Evolutionary conservation across 2,329 filamentous ascomycete genomes (phyloP).

Genomic region (Aureobasidium pullulans): DNA sequence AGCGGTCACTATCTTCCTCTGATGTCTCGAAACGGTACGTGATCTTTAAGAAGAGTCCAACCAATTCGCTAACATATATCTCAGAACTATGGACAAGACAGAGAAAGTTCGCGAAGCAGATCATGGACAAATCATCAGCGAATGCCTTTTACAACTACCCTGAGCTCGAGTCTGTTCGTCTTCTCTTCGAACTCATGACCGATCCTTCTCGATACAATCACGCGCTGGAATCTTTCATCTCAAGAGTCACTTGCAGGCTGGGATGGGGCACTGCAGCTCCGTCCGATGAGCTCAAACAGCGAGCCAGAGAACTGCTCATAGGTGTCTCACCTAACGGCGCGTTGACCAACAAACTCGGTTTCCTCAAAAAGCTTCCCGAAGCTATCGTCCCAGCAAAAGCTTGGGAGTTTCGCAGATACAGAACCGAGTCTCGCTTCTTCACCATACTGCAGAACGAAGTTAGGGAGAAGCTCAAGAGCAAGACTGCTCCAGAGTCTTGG

Average conservation of each 20-base stretch:
- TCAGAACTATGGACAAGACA: constrained; percentile 32
- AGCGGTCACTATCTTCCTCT: constrained; percentile 40
- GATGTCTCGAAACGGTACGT: constrained; percentile 36
- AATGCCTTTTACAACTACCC: constrained; percentile 36
- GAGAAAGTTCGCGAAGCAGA: constrained; percentile 38
- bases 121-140: constrained; percentile 38
- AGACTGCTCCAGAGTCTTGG: constrained; percentile 30
- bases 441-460: constrained; percentile 38
- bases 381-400: constrained; percentile 36
- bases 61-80: not conserved
- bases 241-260: constrained; percentile 39
- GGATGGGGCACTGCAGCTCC: constrained; percentile 39
- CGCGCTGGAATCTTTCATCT: constrained; percentile 37
- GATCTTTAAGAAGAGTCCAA: not conserved
- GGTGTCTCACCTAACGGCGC: constrained; percentile 40
- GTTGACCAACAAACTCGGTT: constrained; percentile 38
- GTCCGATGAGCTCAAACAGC: constrained; percentile 40
- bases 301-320: constrained; percentile 39
- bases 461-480: constrained; percentile 29
- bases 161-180: constrained; percentile 37
- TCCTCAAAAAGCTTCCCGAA: constrained; percentile 38
- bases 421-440: constrained; percentile 38
- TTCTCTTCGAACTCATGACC: constrained; percentile 38
- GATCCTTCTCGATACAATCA: constrained; percentile 38
- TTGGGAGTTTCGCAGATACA: constrained; percentile 37